phyloP scores from a whole-genome alignment of 306 rosid genomes.

The Aeschynomene evenia region DNA sequence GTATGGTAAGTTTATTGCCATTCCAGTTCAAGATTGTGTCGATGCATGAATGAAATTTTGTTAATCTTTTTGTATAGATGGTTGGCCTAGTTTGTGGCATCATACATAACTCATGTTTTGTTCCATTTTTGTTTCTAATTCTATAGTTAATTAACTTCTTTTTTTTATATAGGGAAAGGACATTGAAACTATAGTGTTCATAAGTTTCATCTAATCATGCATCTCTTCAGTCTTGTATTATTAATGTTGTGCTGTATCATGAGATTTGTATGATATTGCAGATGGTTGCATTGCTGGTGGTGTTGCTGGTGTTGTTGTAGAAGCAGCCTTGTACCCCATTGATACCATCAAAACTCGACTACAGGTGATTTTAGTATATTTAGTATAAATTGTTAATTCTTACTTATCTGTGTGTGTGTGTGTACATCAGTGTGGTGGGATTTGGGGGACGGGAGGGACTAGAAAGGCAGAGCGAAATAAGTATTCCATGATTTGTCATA shows the following conservation, averaged over 20 bases:
- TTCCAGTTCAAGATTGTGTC: conserved; percentile 1
- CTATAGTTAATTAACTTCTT: background rate
- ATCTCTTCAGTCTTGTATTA: background rate
- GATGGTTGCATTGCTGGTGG: conserved; percentile 97
- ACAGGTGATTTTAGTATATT: conserved; percentile 61
- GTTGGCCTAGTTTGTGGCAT: background rate
- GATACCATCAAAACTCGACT: conserved; percentile 96
- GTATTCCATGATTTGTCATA: background rate
- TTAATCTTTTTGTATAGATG: background rate
- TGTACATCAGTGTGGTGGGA: conserved; percentile 1
- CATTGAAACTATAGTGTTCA: background rate
- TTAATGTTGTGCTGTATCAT: background rate
- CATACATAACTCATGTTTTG: background rate
- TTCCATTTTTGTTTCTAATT: background rate
- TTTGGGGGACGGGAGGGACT: background rate
- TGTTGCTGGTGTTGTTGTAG: conserved; percentile 85
- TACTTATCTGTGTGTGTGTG: background rate
- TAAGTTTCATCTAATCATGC: conserved; percentile 1
- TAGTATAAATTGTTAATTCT: background rate
- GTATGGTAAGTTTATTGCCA: conserved; percentile 33
- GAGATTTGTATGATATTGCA: conserved; percentile 44
- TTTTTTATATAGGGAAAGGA: background rate
- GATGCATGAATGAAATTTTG: background rate
- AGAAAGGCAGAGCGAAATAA: background rate
- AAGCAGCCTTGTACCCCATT: conserved; percentile 86